Evolutionary conservation across 257 asterid genomes (phyloP).

Genomic region (Ajuga chamaepitys): DNA sequence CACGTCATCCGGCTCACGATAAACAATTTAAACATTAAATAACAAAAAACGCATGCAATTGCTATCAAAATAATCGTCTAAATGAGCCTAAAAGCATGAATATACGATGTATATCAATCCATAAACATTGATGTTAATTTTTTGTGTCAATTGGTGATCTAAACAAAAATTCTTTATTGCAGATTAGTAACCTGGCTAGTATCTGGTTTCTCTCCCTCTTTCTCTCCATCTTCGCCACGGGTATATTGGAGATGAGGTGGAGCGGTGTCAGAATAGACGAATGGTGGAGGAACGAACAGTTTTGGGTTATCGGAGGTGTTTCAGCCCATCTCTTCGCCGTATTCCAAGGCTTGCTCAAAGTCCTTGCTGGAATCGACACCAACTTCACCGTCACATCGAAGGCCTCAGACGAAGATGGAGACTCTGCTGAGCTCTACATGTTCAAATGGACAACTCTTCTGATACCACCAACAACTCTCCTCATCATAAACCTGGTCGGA

Average conservation of each 20-base stretch:
- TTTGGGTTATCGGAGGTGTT: conserved; percentile 96
- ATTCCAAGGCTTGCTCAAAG: conserved; percentile 89
- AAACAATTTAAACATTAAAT: no score
- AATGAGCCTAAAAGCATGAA: no score
- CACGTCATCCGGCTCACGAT: no score
- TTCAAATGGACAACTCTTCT: conserved; percentile 92
- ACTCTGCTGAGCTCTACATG: conserved; percentile 80
- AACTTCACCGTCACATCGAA: conserved; percentile 94
- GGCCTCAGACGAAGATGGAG: conserved; percentile 87
- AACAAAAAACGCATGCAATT: no score
- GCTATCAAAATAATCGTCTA: no score
- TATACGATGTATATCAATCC: not conserved
- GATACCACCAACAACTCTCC: conserved; percentile 85
- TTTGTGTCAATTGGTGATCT: not conserved
- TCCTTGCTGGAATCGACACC: conserved; percentile 89
- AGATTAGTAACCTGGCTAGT: conserved; percentile 89
- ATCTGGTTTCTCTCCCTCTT: conserved; percentile 89
- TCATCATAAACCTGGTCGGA: conserved; percentile 73
- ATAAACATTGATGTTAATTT: not conserved
- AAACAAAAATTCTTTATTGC: conserved; percentile 24
- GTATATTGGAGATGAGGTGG: conserved; percentile 96
- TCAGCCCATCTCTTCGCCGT: conserved; percentile 87
- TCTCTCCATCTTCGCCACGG: conserved; percentile 87
- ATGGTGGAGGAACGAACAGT: conserved; percentile 99
- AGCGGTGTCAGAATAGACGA: conserved; percentile 93